A percentile compares a stretch with the other conserved stretches of the same genome.
phyloP scores from a whole-genome alignment of 2,329 filamentous ascomycete genomes.

The Drechslerella coelobrocha region DNA sequence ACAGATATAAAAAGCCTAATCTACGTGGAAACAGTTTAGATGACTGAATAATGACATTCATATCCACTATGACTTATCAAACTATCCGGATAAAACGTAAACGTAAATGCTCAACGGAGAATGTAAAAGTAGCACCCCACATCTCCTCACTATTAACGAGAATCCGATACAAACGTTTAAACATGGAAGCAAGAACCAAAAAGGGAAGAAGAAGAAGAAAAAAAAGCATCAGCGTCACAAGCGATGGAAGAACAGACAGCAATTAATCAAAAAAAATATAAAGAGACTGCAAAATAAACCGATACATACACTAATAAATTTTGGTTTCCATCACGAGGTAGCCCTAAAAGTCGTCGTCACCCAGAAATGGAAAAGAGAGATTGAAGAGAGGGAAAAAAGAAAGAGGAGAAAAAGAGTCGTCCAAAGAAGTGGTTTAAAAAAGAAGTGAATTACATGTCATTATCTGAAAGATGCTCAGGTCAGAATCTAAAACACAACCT shows the following conservation, averaged over 20 bases:
- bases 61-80: slow-evolving; percentile 8
- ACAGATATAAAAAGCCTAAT: too few species aligned
- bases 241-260: not conserved
- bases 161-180: not conserved
- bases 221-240: not conserved
- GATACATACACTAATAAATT: too few species aligned
- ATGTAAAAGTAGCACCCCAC: too few species aligned
- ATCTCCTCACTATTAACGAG: too few species aligned
- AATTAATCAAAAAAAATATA: not conserved
- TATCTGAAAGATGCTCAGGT: slow-evolving; percentile 24
- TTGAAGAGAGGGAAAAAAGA: slow-evolving; percentile 1
- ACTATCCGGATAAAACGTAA: too few species aligned
- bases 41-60: slow-evolving; percentile 4
- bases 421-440: too few species aligned
- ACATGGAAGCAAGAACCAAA: not conserved
- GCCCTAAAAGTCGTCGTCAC: too few species aligned
- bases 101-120: too few species aligned
- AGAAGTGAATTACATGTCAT: slow-evolving; percentile 40
- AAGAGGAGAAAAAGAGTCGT: slow-evolving; percentile 1
- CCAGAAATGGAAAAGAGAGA: too few species aligned
- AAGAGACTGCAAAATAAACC: not conserved
- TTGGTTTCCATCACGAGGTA: too few species aligned
- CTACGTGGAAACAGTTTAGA: too few species aligned
- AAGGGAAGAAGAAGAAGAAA: not conserved
- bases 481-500: not conserved